Percentiles rank a stretch among this genome's conserved stretches.
Evolutionary conservation across 225 moss, liverwort and hornwort genomes (phyloP).

Genomic region (Pseudoscleropodium purum): DNA sequence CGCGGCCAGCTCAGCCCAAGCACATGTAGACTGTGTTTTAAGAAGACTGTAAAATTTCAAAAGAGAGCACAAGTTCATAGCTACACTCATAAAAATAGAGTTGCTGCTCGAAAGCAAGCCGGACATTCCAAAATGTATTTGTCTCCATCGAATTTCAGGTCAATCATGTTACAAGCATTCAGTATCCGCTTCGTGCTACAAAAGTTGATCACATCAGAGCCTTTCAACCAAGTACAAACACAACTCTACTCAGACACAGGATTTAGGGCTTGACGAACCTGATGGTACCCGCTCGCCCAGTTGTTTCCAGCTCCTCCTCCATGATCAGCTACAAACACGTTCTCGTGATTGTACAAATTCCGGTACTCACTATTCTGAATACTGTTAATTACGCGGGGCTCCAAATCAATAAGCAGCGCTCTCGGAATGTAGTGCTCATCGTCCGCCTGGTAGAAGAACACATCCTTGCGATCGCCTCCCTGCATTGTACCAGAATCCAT

Average conservation of each 20-base stretch:
- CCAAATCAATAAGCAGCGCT: conserved; percentile 88
- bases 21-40: background rate
- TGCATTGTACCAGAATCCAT: background rate
- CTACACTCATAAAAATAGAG: background rate
- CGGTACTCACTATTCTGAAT: conserved; percentile 98
- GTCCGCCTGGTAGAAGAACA: conserved; percentile 97
- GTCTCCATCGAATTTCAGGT: background rate
- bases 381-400: conserved; percentile 92
- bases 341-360: conserved; percentile 95
- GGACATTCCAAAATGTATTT: background rate
- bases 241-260: background rate
- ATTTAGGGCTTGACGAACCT: conserved; percentile 47
- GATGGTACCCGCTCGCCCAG: conserved; percentile 99
- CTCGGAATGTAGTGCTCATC: conserved; percentile 98
- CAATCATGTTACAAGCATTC: background rate
- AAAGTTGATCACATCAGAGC: background rate
- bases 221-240: background rate
- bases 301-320: conserved; percentile 99
- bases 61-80: background rate
- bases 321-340: conserved; percentile 95
- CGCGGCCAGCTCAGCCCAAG: background rate
- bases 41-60: background rate
- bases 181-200: background rate
- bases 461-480: conserved; percentile 99
- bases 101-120: background rate